Base-by-base conservation (phyloP, 352 stramenopile genomes). In the Phytophthora melonis region DNA sequence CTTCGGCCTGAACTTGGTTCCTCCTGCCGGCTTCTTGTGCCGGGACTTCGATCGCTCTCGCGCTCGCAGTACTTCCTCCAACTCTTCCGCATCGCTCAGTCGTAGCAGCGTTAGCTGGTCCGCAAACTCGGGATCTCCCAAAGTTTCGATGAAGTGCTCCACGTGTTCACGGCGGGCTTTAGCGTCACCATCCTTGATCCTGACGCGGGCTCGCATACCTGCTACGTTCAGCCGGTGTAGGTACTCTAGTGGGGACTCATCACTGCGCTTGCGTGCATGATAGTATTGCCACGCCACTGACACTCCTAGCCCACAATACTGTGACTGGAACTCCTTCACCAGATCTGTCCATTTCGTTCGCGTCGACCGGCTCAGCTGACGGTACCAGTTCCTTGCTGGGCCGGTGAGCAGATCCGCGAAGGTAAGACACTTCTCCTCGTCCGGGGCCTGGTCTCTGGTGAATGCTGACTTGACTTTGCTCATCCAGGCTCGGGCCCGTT, bases 181-280 rank as follows among this genome's bases (percentile, higher is more conserved):
- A 4, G 66, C 3, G 3, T 10, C 1, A 0, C 58, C 65, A 14
- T 65, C 56, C n/a, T 62, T 59, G 45, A 72, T 58, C 30, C 21
- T 13, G 1, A 66, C 14, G 10, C 47, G 56, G 2, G 65, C 57
- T 7, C 65, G 57, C 13, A 72, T 41, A 4, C 30, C 65, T 0
- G 65, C 56, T 1, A 63, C 57, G 16, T 68, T 68, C 5, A 68
- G 23, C 4, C 53, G 62, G 25, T 68, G 23, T 5, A 68, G 25
- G 43, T 56, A 68, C 36, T 68, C 50, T 4, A 68, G 14, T 8
- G 62, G 62, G 9, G 62, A 56, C 19, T 68, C 62, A 8, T 63
- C 53, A 0, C 39, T 57, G n/a, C 45, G 13, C 39, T 62, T 62
- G 6, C 36, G 18, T 1, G 63, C 63, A 10, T 70, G 54, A 9